A percentile compares a stretch with the other conserved stretches of the same genome.
These are phyloP conservation scores for Diaporthe sp. DNA, from an alignment of 2,329 filamentous ascomycete genomes.

Conservation along the genomic window DNA sequence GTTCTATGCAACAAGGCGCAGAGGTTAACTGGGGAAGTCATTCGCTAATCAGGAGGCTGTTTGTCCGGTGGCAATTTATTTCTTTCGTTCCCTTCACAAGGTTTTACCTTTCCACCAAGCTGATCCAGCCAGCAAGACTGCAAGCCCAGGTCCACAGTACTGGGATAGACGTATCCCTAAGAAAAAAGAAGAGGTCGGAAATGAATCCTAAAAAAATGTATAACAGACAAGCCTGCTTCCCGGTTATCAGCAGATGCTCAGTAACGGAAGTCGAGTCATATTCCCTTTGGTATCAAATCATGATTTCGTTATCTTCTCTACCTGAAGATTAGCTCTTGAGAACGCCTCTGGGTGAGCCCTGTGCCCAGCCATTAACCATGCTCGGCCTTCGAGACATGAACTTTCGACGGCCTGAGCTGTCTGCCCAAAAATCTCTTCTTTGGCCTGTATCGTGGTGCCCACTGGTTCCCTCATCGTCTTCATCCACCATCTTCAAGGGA, in stretches of 20 bases:
- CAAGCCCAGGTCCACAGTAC: slow-evolving; percentile 20
- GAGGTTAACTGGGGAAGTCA: not conserved
- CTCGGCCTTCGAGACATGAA: not conserved
- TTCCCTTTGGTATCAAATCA: slow-evolving; percentile 7
- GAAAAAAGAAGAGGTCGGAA: not conserved
- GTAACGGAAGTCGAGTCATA: not conserved
- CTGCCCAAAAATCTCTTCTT: not conserved
- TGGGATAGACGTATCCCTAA: slow-evolving; percentile 11
- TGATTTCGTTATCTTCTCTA: slow-evolving; percentile 20
- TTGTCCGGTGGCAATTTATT: not conserved
- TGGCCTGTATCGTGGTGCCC: not conserved
- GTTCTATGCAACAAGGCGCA: not conserved
- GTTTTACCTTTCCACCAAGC: not conserved
- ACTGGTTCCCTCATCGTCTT: not conserved
- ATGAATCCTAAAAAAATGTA: slow-evolving; percentile 10
- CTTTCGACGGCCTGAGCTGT: not conserved
- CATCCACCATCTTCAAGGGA: not conserved
- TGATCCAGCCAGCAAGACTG: slow-evolving; percentile 10
- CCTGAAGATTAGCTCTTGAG: not conserved
- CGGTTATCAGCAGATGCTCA: not conserved
- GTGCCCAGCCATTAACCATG: not conserved
- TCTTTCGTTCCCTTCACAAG: not conserved
- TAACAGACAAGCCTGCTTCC: not conserved
- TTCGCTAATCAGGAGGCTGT: not conserved
- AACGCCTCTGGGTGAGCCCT: not conserved